These are phyloP conservation scores for Clitoria ternatea DNA, from an alignment of 306 rosid species.

Conservation along the genomic window DNA sequence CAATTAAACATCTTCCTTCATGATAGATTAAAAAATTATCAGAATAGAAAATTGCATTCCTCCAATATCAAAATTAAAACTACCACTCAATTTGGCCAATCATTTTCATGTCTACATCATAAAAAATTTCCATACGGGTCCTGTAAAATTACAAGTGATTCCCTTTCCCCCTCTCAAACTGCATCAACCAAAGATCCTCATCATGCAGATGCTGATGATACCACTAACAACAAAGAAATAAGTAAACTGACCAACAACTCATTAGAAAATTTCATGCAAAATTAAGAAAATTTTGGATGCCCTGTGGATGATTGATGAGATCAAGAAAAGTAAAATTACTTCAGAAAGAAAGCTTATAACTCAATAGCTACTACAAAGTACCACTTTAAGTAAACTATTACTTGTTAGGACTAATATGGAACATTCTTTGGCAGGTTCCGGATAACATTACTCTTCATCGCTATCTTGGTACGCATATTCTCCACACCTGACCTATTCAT, in stretches of 20 bases:
- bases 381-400: neutral
- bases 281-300: neutral
- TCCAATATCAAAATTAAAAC: neutral
- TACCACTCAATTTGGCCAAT: neutral
- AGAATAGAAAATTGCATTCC: neutral
- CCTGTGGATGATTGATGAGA: neutral
- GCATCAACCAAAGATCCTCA: neutral
- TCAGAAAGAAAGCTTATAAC: constrained; percentile 7
- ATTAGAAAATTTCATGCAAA: neutral
- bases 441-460: constrained; percentile 85
- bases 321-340: constrained; percentile 8
- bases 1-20: neutral
- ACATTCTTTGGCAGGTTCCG: constrained; percentile 87
- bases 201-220: neutral
- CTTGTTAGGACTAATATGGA: constrained; percentile 42
- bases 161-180: neutral
- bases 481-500: constrained; percentile 82
- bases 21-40: neutral
- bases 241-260: neutral
- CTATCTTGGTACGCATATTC: constrained; percentile 76
- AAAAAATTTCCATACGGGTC: neutral
- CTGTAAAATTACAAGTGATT: neutral
- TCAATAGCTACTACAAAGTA: neutral
- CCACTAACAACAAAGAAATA: neutral
- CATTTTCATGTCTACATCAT: neutral